Conservation (phyloP, 495 filamentous ascomycete genomes). For the Penicillium robsamsonii region DNA sequence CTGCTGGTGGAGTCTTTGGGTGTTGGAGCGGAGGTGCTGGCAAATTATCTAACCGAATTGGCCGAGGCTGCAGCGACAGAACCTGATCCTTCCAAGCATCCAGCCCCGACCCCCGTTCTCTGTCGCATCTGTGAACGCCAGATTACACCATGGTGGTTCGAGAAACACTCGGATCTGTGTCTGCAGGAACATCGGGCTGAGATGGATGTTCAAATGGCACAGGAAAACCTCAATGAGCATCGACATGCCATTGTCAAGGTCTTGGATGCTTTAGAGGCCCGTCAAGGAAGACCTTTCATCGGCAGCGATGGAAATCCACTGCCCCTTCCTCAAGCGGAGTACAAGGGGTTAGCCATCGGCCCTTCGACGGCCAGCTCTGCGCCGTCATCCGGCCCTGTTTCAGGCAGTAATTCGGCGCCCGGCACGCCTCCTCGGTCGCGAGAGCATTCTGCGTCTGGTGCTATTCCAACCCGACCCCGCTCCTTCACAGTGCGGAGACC, state of each 20-base stretch:
- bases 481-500: constrained; percentile 88
- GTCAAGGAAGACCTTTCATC: constrained; percentile 61
- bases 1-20: constrained; percentile 93
- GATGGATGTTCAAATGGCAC: constrained; percentile 93
- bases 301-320: constrained; percentile 54
- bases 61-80: constrained; percentile 85
- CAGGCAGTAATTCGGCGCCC: constrained; percentile 67
- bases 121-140: constrained; percentile 97
- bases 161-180: constrained; percentile 96
- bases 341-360: constrained; percentile 87
- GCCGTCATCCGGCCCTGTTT: constrained; percentile 59
- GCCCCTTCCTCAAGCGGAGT: constrained; percentile 67
- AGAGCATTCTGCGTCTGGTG: constrained; percentile 70
- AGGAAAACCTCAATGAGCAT: constrained; percentile 91
- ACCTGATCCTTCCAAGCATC: constrained; percentile 79
- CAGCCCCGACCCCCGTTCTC: constrained; percentile 84
- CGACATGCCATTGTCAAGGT: constrained; percentile 94
- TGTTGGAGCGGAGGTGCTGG: constrained; percentile 90
- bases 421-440: constrained; percentile 70
- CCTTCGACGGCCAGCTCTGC: constrained; percentile 53
- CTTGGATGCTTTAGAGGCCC: constrained; percentile 84
- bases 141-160: constrained; percentile 99
- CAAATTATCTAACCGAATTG: constrained; percentile 84
- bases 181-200: constrained; percentile 94
- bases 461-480: constrained; percentile 70